Base-by-base conservation (phyloP, 805 yeast species). In the Limtongozyma cylindracea region DNA sequence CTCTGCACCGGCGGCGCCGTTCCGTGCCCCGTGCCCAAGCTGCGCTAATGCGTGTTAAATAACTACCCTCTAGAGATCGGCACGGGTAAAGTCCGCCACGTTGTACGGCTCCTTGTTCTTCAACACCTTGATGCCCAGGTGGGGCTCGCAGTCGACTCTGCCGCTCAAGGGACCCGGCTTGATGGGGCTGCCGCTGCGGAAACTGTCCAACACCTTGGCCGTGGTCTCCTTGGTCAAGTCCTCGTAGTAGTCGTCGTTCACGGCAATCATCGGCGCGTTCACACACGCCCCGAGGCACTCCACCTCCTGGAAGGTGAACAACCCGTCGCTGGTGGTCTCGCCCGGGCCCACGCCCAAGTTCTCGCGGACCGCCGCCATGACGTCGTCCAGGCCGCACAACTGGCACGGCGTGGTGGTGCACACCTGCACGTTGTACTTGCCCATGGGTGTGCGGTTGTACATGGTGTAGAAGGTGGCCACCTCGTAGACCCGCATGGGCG, bases 241-340 rank as follows among this genome's bases (percentile, higher is more conserved):
- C 49, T 76, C 92, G 38, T 56, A 69, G 47, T 53, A 76, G 40
- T 71, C 80, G 46, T 76, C 91, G 44, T 73, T 74, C 23, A 76
- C 49, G 28, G 76, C 91, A 24, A 77, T 53, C 77, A 76, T 76
- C 24, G 92, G 92, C 6, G 74, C 92, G 43, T 76, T 76, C 22
- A 76, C 80, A 55, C 92, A 76, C 3, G 92, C 92, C 26, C 92
- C 92, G 22, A 74, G 61, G 48, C 92, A 76, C 49, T 76, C 92
- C 29, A 76, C 91, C 45, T 76, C 92, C 36, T 73, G 76, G 29
- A 76, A 49, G 10, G 91, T 72, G 54, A 76, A 76, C 31, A 68
- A 45, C 17, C 65, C 65, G 47, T 77, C 91, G 9, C 47, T 38
- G 16, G 84, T 70, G 23, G 82, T 74, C 42, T 74, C 66, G 29